Base-by-base conservation (phyloP, 2,329 filamentous ascomycete genomes). In the Anthostomella pinea region DNA sequence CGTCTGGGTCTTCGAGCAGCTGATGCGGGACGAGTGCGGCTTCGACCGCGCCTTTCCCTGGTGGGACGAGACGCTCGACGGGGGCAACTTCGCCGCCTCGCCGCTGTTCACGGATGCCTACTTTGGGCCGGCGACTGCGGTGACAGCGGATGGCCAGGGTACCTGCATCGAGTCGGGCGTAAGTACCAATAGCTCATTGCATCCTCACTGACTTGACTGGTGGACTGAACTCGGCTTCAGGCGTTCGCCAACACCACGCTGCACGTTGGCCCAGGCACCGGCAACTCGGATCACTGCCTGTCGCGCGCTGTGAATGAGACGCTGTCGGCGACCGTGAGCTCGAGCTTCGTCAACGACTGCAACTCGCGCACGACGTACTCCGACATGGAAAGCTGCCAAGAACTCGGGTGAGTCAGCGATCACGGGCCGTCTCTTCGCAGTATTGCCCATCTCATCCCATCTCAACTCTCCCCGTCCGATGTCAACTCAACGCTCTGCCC, bases 21-120 rank as follows among this genome's bases (percentile, higher is more conserved):
- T 64, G 41, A 56, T 68, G 41, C 58, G 60, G 16, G 43, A 59
- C 10, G 64, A 69, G 52, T 68, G 64, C 40, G 53, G 51, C 31
- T 65, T 65, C 43, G 32, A 39, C 9, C 52, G 56, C 8, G 53
- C 62, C 3, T 55, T 66, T 48, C 58, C 63, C 5, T 67, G 63
- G 60, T 67, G 63, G 63, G 60, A 67, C 44, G 63, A 65, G 60
- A 59, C 60, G 17, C 51, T 57, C 14, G 49, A 64, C 33, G 46
- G 58, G 4, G 60, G 59, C 30, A 46, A 55, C 36, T 64, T 63
- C 34, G 48, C 50, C 17, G 29, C 45, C 9, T 54, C 58, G 2
- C 52, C 54, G 21, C 13, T 64, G 10, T 63, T 62, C 49, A 55
- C 48, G 14, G 43, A 54, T 14, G 37, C 33, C 4, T 58, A 52